Evolutionary conservation across 768 basidiomycete species (phyloP).

Genomic region (Pisolithus orientalis): DNA sequence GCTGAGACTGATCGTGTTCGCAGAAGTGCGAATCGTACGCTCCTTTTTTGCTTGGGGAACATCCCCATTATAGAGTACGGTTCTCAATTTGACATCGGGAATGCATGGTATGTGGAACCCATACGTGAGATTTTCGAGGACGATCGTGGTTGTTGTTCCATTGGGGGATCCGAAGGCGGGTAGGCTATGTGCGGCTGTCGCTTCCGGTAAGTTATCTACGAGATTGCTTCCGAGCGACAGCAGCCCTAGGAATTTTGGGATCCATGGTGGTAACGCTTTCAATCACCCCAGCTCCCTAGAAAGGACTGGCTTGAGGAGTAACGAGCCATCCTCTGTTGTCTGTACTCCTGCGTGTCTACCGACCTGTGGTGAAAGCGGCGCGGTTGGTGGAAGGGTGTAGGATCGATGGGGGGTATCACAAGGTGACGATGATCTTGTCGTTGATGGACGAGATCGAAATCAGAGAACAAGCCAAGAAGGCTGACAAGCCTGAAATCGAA

Average conservation of each 20-base stretch:
- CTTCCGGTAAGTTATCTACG: conserved; percentile 9
- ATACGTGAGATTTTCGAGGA: conserved; percentile 78
- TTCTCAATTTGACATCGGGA: conserved; percentile 4
- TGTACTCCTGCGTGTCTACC: conserved; percentile 78
- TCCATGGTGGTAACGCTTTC: not conserved
- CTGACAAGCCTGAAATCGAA: too few relatives aligned
- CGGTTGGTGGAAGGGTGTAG: conserved; percentile 16
- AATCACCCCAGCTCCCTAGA: conserved; percentile 37
- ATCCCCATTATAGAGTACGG: conserved; percentile 56
- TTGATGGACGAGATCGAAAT: too few relatives aligned
- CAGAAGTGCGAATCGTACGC: conserved; percentile 71
- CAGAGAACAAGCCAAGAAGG: too few relatives aligned
- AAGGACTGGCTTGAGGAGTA: conserved; percentile 73
- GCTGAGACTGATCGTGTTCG: conserved; percentile 61
- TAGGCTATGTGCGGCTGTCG: conserved; percentile 1
- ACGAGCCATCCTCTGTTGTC: conserved; percentile 61
- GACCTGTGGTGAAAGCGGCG: conserved; percentile 57
- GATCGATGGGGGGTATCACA: not conserved
- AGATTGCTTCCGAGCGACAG: conserved; percentile 59
- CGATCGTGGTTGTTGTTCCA: conserved; percentile 64
- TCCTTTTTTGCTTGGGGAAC: conserved; percentile 37
- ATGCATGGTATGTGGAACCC: conserved; percentile 40
- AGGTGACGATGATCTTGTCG: too few relatives aligned
- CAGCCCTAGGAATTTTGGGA: conserved; percentile 59
- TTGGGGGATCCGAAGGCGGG: conserved; percentile 19